Percentiles rank a stretch among this genome's conserved stretches.
phyloP scores from a whole-genome alignment of 1,284 basidiomycete genomes.

The Lignosus rhinocerotis region DNA sequence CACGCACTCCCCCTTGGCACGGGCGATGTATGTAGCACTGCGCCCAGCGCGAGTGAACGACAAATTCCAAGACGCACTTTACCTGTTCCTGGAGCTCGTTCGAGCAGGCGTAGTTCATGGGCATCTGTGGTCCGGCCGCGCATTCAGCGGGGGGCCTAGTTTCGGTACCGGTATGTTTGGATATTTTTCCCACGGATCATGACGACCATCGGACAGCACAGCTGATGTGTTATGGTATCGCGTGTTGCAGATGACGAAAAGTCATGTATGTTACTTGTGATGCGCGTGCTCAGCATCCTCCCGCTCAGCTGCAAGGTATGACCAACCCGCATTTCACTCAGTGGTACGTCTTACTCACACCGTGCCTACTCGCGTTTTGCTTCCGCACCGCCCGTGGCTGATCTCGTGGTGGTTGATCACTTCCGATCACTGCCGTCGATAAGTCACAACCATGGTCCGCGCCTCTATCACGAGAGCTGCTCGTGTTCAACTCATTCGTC shows the following conservation, averaged over 20 bases:
- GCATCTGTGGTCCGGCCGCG: conserved; percentile 84
- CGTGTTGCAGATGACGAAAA: conserved; percentile 77
- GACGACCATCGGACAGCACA: conserved; percentile 19
- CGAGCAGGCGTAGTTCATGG: conserved; percentile 95
- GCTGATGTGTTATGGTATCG: conserved; percentile 12
- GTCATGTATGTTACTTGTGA: conserved; percentile 90
- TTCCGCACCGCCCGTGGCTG: conserved; percentile 7
- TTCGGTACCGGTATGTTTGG: conserved; percentile 76
- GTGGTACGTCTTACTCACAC: conserved; percentile 4
- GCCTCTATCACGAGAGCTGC: conserved; percentile 91
- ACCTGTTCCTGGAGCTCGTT: conserved; percentile 90
- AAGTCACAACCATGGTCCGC: conserved; percentile 89
- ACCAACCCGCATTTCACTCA: background rate
- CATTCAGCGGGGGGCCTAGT: conserved; percentile 92
- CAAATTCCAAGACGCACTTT: conserved; percentile 97
- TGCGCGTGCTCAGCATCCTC: conserved; percentile 93
- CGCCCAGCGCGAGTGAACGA: conserved; percentile 85
- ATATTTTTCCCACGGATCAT: conserved; percentile 31
- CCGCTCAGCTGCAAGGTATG: conserved; percentile 90
- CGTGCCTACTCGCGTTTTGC: background rate
- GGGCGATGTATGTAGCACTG: conserved; percentile 86
- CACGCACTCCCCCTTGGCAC: conserved; percentile 86
- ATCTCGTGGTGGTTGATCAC: conserved; percentile 14
- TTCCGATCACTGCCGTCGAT: conserved; percentile 9
- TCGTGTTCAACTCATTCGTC: conserved; percentile 98